phyloP scores from a whole-genome alignment of 176 grass and related monocot genomes.

The Neostapfia colusana region DNA sequence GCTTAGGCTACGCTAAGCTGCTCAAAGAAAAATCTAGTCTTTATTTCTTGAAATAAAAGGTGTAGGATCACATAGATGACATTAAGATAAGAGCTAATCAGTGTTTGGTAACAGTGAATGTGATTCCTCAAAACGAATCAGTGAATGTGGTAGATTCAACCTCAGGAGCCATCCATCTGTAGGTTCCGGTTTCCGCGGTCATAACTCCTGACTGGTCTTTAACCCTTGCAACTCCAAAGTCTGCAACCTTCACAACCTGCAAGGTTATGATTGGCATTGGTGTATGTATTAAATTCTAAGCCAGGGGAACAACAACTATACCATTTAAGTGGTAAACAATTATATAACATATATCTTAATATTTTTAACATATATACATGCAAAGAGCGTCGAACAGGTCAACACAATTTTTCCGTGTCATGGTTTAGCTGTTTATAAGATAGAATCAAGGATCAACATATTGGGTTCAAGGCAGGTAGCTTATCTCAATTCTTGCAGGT shows the following conservation, averaged over 20 bases:
- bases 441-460: neutral
- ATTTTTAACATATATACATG: neutral
- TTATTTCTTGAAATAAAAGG: neutral
- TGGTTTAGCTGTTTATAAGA: neutral
- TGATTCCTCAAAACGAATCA: neutral
- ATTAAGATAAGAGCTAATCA: neutral
- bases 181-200: conserved; percentile 93
- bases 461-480: neutral
- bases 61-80: neutral
- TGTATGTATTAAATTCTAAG: conserved; percentile 4
- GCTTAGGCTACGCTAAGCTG: neutral
- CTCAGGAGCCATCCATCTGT: conserved; percentile 92
- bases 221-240: conserved; percentile 84
- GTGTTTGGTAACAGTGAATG: neutral
- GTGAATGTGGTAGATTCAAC: conserved; percentile 30
- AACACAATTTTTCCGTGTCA: neutral
- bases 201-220: conserved; percentile 84
- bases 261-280: neutral
- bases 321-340: neutral
- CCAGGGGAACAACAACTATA: neutral
- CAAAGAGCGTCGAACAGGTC: neutral
- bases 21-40: neutral
- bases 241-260: conserved; percentile 89
- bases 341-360: neutral
- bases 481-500: neutral